Evolutionary conservation across 345 rosid genomes (phyloP).

Genomic region (Acer saccharum): DNA sequence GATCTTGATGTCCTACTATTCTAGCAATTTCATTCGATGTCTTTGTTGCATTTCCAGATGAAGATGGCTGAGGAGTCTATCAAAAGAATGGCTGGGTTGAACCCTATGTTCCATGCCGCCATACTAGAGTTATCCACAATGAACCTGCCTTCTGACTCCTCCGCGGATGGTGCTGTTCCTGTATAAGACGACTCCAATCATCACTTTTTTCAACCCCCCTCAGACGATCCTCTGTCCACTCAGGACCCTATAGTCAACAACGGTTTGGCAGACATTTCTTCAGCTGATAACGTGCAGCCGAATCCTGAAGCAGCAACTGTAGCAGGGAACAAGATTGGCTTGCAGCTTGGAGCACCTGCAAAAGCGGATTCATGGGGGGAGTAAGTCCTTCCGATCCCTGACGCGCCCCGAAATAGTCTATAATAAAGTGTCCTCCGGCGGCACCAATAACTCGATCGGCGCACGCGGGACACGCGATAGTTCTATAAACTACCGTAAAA

Average conservation of each 20-base stretch:
- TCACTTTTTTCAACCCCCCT: conserved; percentile 34
- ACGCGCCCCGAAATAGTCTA: no score
- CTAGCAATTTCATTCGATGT: background rate
- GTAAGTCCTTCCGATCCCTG: conserved; percentile 33
- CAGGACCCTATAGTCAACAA: conserved; percentile 32
- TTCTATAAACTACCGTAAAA: no score
- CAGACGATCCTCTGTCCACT: conserved; percentile 32
- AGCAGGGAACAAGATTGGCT: conserved; percentile 60
- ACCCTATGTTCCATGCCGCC: conserved; percentile 51
- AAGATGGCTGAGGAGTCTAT: conserved; percentile 95
- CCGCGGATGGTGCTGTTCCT: conserved; percentile 57
- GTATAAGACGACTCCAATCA: conserved; percentile 46
- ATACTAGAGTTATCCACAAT: conserved; percentile 47
- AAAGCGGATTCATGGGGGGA: conserved; percentile 66
- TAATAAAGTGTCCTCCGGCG: no score
- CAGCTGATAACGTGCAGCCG: conserved; percentile 41
- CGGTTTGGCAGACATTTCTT: conserved; percentile 43
- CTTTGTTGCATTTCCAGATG: conserved; percentile 49
- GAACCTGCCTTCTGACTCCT: no score
- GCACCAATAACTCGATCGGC: no score
- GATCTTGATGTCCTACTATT: conserved; percentile 1
- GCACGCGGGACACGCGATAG: no score
- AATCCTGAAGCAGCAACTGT: conserved; percentile 30
- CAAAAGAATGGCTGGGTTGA: conserved; percentile 75
- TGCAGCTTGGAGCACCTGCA: conserved; percentile 93